phyloP scores from a whole-genome alignment of 2,329 filamentous ascomycete genomes.

The Hymenotorrendiella dingleyae region DNA sequence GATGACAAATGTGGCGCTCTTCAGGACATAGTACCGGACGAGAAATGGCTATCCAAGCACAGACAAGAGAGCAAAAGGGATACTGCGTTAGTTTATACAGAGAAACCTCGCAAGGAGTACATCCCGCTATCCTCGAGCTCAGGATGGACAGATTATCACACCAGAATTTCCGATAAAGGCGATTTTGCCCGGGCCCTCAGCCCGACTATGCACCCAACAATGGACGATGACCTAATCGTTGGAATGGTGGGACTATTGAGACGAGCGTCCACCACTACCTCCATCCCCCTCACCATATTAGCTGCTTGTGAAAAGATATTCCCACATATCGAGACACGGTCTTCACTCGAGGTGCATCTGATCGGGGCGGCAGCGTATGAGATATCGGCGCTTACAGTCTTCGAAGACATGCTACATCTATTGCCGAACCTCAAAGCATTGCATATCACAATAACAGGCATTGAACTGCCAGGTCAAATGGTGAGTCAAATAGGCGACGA shows the following conservation, averaged over 20 bases:
- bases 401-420: slow-evolving; percentile 18
- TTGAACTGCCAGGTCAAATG: slow-evolving; percentile 7
- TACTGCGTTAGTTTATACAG: slow-evolving; percentile 6
- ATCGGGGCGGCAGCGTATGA: slow-evolving; percentile 15
- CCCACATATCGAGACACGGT: slow-evolving; percentile 4
- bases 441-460: slow-evolving; percentile 9
- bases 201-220: not conserved
- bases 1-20: slow-evolving; percentile 6
- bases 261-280: slow-evolving; percentile 8
- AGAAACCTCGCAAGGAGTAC: slow-evolving; percentile 9
- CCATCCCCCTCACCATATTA: slow-evolving; percentile 16
- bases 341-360: slow-evolving; percentile 12
- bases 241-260: slow-evolving; percentile 5
- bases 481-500: not conserved
- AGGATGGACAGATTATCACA: slow-evolving; percentile 19
- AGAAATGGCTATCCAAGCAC: slow-evolving; percentile 12
- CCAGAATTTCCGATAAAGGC: slow-evolving; percentile 13
- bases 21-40: slow-evolving; percentile 3
- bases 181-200: not conserved
- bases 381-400: slow-evolving; percentile 9
- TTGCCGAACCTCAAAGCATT: slow-evolving; percentile 10
- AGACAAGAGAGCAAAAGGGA: slow-evolving; percentile 2
- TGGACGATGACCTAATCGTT: not conserved
- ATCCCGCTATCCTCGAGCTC: slow-evolving; percentile 10
- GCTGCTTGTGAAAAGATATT: slow-evolving; percentile 13